Base-by-base conservation (phyloP, 305 asterid genomes). In the Solanum hybrid region DNA sequence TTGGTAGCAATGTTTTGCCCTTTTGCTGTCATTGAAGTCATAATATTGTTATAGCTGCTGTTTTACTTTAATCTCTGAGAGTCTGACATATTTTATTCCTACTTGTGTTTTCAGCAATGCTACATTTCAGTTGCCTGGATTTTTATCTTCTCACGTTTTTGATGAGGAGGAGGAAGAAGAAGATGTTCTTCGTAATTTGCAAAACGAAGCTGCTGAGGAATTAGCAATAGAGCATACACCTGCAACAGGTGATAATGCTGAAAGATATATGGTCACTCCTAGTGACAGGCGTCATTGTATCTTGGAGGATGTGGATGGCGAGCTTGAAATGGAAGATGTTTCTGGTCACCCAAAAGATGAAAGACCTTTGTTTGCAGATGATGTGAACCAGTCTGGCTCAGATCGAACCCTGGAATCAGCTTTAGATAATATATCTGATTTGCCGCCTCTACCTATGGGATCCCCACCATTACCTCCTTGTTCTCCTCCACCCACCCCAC, bases 281-380 rank as follows among this genome's bases (percentile, higher is more conserved):
- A 95, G 91, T 91, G 98, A 96, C 92, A 93, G 96, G 87, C 98
- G 94, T 87, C 98, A 95, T 92, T 93, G 92, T 93, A 94, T 95
- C 80, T 93, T 97, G 91, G 98, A 97, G 92, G 98, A 95, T 90
- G 99, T 97, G 10, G 99, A 97, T 79, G 99, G 98, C 88, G 99
- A 96, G 94, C 99, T 96, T 90, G 99, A 97, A 92, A 97, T 97
- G 99, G 99, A 97, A 94, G 99, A 97, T 94, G 98, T 94, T 73
- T 95, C 98, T 88, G 77, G 93, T 88, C 94, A 94, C 93, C 96
- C 78, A 29, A 95, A 93, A 92, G 98, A 95, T 88, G 98, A 94
- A 90, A 95, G 91, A 90, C 84, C 91, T 78, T 89, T 90, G 88
- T 86, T 80, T 86, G 73, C 90, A 24, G 87, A 87, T 91, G 95